Conservation (phyloP, 148 eudicot genomes). For the Mesembryanthemum crystallinum region DNA sequence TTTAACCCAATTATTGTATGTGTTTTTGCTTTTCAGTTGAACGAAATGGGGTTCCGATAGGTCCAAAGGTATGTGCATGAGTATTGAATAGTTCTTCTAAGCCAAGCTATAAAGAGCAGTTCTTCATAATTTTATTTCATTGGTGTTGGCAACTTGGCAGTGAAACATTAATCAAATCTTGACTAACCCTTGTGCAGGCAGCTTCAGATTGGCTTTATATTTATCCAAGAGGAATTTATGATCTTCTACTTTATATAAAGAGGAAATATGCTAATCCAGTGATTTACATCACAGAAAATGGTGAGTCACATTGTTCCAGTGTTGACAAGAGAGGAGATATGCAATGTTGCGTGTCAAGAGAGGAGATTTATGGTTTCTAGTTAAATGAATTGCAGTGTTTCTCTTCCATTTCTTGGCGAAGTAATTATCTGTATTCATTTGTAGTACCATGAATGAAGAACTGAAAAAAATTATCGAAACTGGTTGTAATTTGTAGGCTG, state of each 20-base stretch:
- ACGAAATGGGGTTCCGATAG: conserved; percentile 36
- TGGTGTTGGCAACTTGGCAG: background rate
- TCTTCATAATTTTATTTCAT: too few species aligned
- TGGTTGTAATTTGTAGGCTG: conserved; percentile 18
- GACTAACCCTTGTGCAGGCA: conserved; percentile 26
- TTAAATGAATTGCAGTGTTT: background rate
- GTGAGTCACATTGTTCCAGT: conserved; percentile 4
- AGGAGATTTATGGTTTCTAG: too few species aligned
- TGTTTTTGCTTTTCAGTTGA: too few species aligned
- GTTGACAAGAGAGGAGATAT: background rate
- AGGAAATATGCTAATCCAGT: conserved; percentile 25
- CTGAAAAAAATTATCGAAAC: background rate
- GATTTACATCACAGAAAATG: conserved; percentile 36
- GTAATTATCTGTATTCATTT: too few species aligned
- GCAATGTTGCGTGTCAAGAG: too few species aligned
- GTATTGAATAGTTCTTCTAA: too few species aligned
- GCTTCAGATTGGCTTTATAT: conserved; percentile 42
- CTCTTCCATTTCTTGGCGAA: background rate
- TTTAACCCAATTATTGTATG: background rate
- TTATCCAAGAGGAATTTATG: conserved; percentile 38
- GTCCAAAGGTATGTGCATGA: conserved; percentile 38
- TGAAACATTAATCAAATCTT: background rate
- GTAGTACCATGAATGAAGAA: background rate
- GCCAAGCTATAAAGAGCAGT: too few species aligned
- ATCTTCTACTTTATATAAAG: conserved; percentile 22